These are phyloP conservation scores for Bipolaris cookei DNA, from an alignment of 2,329 filamentous ascomycete species.

Conservation along the genomic window DNA sequence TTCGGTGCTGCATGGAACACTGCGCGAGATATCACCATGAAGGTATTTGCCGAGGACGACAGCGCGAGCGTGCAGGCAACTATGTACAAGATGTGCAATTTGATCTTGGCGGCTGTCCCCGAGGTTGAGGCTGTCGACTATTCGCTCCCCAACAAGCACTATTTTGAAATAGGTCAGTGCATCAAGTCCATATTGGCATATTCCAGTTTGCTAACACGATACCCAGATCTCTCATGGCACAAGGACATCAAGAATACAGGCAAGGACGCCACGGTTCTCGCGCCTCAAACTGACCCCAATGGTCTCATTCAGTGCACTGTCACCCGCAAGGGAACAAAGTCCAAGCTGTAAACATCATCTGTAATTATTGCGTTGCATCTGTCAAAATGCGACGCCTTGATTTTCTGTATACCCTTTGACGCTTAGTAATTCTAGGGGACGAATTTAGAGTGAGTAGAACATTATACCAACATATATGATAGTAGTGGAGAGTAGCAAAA, in stretches of 20 bases:
- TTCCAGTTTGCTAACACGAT: conserved; percentile 18
- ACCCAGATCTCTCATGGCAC: conserved; percentile 91
- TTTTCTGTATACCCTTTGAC: conserved; percentile 25
- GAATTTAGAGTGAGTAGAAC: conserved; percentile 33
- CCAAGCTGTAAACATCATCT: conserved; percentile 50
- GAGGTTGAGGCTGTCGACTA: conserved; percentile 78
- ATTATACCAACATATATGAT: conserved; percentile 33
- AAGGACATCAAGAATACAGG: conserved; percentile 94
- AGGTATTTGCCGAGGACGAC: conserved; percentile 86
- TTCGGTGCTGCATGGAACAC: conserved; percentile 82
- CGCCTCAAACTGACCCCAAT: conserved; percentile 90
- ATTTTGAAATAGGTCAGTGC: conserved; percentile 87
- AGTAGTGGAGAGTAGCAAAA: conserved; percentile 19
- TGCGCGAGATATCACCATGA: conserved; percentile 85
- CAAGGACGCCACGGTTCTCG: conserved; percentile 93
- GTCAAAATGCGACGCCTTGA: conserved; percentile 13
- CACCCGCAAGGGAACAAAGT: conserved; percentile 59
- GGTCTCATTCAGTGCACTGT: conserved; percentile 96
- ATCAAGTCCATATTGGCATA: not conserved
- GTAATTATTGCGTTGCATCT: conserved; percentile 10
- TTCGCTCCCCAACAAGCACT: conserved; percentile 95
- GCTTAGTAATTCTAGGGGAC: conserved; percentile 20
- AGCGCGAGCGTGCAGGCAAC: conserved; percentile 94
- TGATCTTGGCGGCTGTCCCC: conserved; percentile 78
- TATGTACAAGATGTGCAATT: conserved; percentile 98